Base-by-base conservation (phyloP, 2,329 filamentous ascomycete genomes). In the Fusarium sp. region DNA sequence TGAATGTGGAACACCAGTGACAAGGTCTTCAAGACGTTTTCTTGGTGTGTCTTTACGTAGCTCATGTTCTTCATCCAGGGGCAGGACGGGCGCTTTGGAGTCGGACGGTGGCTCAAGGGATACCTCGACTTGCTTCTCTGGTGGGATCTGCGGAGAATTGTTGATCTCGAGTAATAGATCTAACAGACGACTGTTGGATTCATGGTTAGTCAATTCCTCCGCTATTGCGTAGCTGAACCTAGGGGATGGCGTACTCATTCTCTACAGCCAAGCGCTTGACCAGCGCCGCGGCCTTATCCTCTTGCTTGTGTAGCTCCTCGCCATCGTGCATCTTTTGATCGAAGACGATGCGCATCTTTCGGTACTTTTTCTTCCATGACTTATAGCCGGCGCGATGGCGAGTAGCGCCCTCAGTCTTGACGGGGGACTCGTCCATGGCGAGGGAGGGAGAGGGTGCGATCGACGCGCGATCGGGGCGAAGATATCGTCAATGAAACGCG, bases 91-190 rank as follows among this genome's bases (percentile, higher is more conserved):
- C 11, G 77, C 75, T n/a, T 79, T 79, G 25, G 79, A 68, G 58
- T 84, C 81, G 18, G 83, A 79, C 13, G 81, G 79, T 5, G 83
- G 80, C 44, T 83, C 79, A 10, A 86, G 78, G 51, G 83, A 84
- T 60, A 98, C 82, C 75, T 95, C 90, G 81, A 93, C 91, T 73
- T 92, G 91, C 75, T 91, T 89, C 61, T 90, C 86, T 28, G 89
- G 83, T 13, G 93, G 89, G 45, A 98, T 89, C 77, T 96, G 92
- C 21, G 91, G 84, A 44, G 89, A 92, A 53, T 92, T 89, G 81
- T 99, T 99, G 81, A 98, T 87, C 76, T 98, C 94, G 66, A 97
- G 86, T 34, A 98, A 88, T 13, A 98, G 83, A 74, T 98, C 95
- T 56, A 98, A 88, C 34, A 98, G 83, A 79, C 94, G 94, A 79